Evolutionary conservation across 768 basidiomycete species (phyloP), one percentile per base, ranked within the genome.

Genomic region (Hydnomerulius pinastri): DNA sequence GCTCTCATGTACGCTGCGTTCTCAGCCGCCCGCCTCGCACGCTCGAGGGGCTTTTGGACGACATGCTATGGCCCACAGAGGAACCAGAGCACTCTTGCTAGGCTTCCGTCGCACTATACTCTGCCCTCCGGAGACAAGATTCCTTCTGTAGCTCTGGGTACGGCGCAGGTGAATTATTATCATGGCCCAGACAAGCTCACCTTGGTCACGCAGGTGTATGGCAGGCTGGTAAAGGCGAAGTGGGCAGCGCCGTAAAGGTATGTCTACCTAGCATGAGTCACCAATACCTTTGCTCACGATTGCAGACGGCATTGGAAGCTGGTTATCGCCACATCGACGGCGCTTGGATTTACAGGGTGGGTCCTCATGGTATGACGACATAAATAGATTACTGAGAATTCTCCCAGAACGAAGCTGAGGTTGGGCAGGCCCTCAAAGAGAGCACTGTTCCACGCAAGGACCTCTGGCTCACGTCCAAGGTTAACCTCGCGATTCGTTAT

Each of bases 281-380:
- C 4, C 18, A 17, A 2, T 24, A 23, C 8, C 20, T 29, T 25
- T 33, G 18, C 36, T 48, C 23, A 51, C 20, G 2, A 8, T 7
- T 9, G 10, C 45, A 85, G 79, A 70, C 77, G 3, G 86, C 86
- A 2, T 62, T 89, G 46, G 70, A 74, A 21, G 70, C 78, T 5
- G 86, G 87, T 0, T 89, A 89, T 57, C 74, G 80, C 52, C 87
- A 87, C 59, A 85, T 89, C 38, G 87, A 87, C 55, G 86, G 79
- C 15, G 87, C 86, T 33, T 89, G 85, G 85, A 73, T 76, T 39
- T 90, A 89, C 57, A 63, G 75, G 35, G 85, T 83, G 51, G 7
- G 78, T 66, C 7, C 6, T 20, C 33, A 8, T 13, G n/a, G 39
- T 42, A 21, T 10, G n/a, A 13, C 21, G 38, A 20, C 18, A 24